Conservation (phyloP, 306 rosid species). For the Begonia fuchsioides region DNA sequence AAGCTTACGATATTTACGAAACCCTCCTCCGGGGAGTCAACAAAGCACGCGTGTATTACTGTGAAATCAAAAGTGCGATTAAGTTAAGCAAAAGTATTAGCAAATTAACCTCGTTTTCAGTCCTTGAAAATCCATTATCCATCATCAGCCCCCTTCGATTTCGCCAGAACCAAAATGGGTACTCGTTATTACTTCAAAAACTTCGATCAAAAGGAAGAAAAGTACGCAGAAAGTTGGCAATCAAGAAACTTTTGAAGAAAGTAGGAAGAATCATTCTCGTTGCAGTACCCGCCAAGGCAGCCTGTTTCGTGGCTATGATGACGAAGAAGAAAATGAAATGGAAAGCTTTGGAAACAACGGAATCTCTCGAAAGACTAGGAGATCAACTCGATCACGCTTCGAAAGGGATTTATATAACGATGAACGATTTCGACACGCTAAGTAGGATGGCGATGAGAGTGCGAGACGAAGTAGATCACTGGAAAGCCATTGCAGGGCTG, state of each 20-base stretch:
- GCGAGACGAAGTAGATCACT: constrained; percentile 56
- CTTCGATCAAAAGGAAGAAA: constrained; percentile 20
- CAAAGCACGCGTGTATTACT: constrained; percentile 25
- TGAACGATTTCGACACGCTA: constrained; percentile 61
- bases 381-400: constrained; percentile 54
- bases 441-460: constrained; percentile 61
- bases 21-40: constrained; percentile 40
- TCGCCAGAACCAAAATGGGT: constrained; percentile 23
- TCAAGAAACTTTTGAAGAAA: constrained; percentile 28
- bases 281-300: constrained; percentile 39
- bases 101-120: constrained; percentile 32
- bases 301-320: constrained; percentile 23
- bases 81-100: constrained; percentile 19
- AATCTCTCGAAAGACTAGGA: constrained; percentile 10
- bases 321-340: constrained; percentile 21
- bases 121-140: constrained; percentile 41
- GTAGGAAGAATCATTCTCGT: constrained; percentile 31
- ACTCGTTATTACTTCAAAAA: constrained; percentile 18
- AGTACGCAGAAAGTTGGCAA: constrained; percentile 16
- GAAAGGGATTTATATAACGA: constrained; percentile 39
- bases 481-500: constrained; percentile 29
- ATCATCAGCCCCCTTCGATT: constrained; percentile 15
- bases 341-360: not conserved
- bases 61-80: constrained; percentile 20
- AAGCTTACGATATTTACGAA: constrained; percentile 51